Base-by-base conservation (phyloP, 2,329 filamentous ascomycete species). In the Fusarium liriodendri region DNA sequence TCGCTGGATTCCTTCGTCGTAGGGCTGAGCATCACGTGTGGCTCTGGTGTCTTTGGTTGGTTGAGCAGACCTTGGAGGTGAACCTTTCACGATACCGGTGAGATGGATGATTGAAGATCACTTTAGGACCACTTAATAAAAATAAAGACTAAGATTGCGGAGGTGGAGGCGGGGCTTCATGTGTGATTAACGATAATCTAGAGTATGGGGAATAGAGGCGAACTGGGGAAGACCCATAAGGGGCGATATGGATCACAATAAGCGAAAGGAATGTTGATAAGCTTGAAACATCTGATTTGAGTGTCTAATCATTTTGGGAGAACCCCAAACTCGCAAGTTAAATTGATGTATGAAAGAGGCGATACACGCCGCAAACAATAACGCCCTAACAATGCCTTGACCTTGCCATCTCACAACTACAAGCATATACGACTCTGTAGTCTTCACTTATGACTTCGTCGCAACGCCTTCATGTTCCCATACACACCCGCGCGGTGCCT, bases 111-210 rank as follows among this genome's bases (percentile, higher is more conserved):
- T 59, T 29, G 27, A 22, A 27, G 59, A 62, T 62, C 42, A 25
- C 25, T 40, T 27, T 16, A 5, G 59, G 52, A 14, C 60, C 60
- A 54, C 45, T 62, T 54, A 40, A 54, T 62, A 54, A 62, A 13
- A 14, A 40, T 54, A 40, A 55, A 13, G 27, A 40, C 29, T 33
- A 32, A 59, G 32, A 29, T 20, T 62, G 59, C 7, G 59, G 42
- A 62, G 59, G 59, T 4, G 59, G 42, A 62, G 59, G 59, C 59
- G 59, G 59, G 59, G 59, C 29, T 54, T 54, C 4, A 54, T 3
- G 50, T 3, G 50, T 35, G 38, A 47, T 16, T 61, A 40, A 32
- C 25, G 33, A 61, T 60, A 40, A 40, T 42, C 18, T 29, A 37
- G 54, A 42, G 25, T 33, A 18, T 47, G 47, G 25, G n/a, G 40